Base-by-base conservation (phyloP, 257 asterid species). In the Nicotiana sylvestris region DNA sequence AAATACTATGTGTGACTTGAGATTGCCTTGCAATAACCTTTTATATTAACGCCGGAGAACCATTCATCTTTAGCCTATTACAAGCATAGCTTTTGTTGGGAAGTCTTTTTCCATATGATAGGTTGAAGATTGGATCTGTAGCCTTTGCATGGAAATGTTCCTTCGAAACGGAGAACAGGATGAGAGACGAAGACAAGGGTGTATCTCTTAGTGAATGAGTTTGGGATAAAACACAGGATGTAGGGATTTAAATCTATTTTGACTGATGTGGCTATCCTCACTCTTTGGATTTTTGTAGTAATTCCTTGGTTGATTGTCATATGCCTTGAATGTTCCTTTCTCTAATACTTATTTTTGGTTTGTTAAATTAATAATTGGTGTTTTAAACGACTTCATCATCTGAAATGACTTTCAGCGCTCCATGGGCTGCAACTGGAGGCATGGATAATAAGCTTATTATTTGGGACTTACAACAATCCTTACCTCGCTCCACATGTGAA, bases 341-440 rank as follows among this genome's bases (percentile, higher is more conserved):
- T 70, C 12, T 70, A 70, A 33, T n/a, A 69, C 5, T 2, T 39
- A 21, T 1, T 70, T 70, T 21, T 43, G 9, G 46, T 43, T 21
- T 70, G n/a, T 6, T 70, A 70, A 11, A 43, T 70, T 43, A 43
- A 46, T 25, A 46, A 3, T 13, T 72, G 61, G 60, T 6, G 15
- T 25, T 66, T 66, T 32, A 33, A 32, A 32, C 1, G 2, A 2
- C 49, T 32, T 30, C n/a, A 30, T 65, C 43, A 72, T 43, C 37
- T 83, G 81, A 88, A 51, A 25, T 43, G 35, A 69, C 81, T 72
- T 87, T 37, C 88, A 95, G 99, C 85, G 86, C 91, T 65, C 90
- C 91, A 27, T 89, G 93, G 86, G 98, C 88, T 55, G 99, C 98
- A 83, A 94, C 98, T 4, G 99, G 97, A 67, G 89, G 97, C 87